phyloP scores from a whole-genome alignment of 2,329 filamentous ascomycete species.

The Verticillium isaacii region DNA sequence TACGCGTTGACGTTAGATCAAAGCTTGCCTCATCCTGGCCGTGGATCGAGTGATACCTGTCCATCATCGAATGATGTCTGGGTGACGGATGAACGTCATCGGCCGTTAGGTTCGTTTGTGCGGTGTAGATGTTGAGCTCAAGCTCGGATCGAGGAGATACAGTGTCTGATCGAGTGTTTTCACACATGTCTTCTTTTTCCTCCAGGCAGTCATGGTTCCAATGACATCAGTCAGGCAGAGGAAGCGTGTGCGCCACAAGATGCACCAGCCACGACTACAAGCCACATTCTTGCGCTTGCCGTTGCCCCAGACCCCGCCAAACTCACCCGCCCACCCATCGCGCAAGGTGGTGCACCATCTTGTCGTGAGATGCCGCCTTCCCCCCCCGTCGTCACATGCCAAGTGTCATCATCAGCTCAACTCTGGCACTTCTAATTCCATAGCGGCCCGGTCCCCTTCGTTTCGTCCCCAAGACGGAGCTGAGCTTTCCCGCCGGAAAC shows the following conservation, averaged over 20 bases:
- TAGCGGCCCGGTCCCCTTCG: background rate
- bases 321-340: background rate
- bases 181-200: background rate
- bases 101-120: background rate
- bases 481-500: background rate
- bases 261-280: background rate
- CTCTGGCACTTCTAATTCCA: background rate
- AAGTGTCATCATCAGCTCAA: background rate
- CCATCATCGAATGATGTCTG: conserved; percentile 4
- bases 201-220: background rate
- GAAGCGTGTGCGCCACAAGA: background rate
- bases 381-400: background rate
- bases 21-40: conserved; percentile 59
- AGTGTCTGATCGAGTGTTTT: background rate
- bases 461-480: background rate
- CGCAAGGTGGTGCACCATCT: background rate
- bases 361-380: background rate
- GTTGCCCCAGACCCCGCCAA: too few relatives aligned
- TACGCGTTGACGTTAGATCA: conserved; percentile 47
- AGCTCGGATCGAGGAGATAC: background rate
- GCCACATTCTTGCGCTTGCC: background rate
- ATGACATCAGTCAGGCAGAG: background rate
- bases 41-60: conserved; percentile 49
- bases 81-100: background rate
- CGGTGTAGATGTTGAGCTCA: background rate